A percentile compares a stretch with the other conserved stretches of the same genome.
These are phyloP conservation scores for Ogataea populi-albae DNA, from an alignment of 805 yeast genomes.

Conservation along the genomic window DNA sequence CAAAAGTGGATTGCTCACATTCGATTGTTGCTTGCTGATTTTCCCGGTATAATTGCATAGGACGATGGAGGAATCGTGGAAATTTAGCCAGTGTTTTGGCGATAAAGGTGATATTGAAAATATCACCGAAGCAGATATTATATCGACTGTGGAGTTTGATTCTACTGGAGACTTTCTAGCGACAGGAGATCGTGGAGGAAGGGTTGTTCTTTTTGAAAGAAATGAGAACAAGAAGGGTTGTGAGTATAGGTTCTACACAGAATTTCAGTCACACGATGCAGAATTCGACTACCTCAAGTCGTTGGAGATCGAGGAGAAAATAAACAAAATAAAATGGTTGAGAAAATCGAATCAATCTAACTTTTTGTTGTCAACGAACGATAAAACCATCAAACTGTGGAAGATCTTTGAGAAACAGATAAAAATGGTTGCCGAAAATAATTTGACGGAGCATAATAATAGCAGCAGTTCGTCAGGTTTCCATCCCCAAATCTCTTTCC, in stretches of 20 bases:
- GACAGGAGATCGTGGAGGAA: constrained; percentile 98
- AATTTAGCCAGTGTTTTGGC: constrained; percentile 96
- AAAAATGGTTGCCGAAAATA: constrained; percentile 89
- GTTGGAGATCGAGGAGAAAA: constrained; percentile 95
- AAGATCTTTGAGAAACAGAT: constrained; percentile 89
- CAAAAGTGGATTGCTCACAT: no score
- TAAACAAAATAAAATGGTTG: constrained; percentile 97
- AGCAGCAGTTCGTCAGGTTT: constrained; percentile 14
- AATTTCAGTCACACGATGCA: constrained; percentile 97
- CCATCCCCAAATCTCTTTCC: constrained; percentile 26
- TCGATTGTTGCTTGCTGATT: background rate
- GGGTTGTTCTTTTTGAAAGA: constrained; percentile 93
- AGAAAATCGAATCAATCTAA: constrained; percentile 86
- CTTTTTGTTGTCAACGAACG: constrained; percentile 86
- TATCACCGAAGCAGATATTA: constrained; percentile 95
- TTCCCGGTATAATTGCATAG: background rate
- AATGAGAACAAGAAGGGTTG: constrained; percentile 73
- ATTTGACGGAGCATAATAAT: constrained; percentile 48
- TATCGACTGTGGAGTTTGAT: constrained; percentile 95
- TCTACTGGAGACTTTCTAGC: constrained; percentile 93
- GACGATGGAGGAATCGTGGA: constrained; percentile 51
- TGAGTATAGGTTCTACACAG: constrained; percentile 94
- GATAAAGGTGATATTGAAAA: constrained; percentile 96
- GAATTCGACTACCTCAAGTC: constrained; percentile 96
- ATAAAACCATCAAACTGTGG: constrained; percentile 98